These are phyloP conservation scores for Rhodotorula taiwanensis DNA, from an alignment of 768 basidiomycete genomes.

Conservation along the genomic window DNA sequence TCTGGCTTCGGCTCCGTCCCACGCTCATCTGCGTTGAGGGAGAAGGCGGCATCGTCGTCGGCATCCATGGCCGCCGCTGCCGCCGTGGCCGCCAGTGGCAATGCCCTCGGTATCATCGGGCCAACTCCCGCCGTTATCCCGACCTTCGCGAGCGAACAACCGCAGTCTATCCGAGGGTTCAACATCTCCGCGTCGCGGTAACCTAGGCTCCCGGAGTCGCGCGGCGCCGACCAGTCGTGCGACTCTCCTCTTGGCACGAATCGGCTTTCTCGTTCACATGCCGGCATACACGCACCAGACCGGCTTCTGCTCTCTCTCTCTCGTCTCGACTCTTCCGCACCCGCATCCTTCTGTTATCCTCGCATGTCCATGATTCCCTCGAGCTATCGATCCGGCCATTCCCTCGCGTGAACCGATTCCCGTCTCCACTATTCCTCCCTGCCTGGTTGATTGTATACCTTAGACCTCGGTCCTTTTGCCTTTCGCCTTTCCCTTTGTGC, in stretches of 20 bases:
- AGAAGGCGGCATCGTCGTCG: background rate
- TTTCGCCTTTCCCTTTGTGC: background rate
- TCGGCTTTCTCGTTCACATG: too few species aligned
- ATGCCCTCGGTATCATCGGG: background rate
- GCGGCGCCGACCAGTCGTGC: background rate
- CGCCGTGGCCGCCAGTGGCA: background rate
- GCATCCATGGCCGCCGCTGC: background rate
- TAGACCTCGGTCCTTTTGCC: too few species aligned
- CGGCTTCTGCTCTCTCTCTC: background rate
- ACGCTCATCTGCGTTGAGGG: background rate
- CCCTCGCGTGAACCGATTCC: too few species aligned
- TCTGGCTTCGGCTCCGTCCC: constrained; percentile 12
- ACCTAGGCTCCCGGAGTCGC: too few species aligned
- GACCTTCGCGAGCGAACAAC: background rate
- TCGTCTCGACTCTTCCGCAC: background rate
- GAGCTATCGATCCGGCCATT: too few species aligned
- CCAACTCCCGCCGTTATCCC: background rate
- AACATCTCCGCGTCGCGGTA: background rate
- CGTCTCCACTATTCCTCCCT: too few species aligned
- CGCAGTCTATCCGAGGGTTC: background rate
- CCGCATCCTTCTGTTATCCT: background rate
- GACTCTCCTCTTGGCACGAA: background rate
- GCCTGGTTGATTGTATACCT: too few species aligned
- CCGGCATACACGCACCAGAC: too few species aligned
- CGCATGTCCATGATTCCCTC: background rate